Conservation (phyloP, 106 monocot genomes). For the Agapanthus africanus region DNA sequence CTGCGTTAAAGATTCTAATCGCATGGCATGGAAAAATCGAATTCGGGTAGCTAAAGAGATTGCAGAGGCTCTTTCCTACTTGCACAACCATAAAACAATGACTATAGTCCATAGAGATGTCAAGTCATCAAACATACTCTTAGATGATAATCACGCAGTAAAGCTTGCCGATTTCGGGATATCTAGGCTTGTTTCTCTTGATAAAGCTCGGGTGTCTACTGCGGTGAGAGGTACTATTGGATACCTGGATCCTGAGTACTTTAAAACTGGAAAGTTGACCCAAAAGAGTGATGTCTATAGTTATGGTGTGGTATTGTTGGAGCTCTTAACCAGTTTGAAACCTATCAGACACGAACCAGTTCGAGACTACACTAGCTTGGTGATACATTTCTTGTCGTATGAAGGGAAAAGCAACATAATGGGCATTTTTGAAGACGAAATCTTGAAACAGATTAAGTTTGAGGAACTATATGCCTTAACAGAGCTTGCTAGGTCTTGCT, state of each 20-base stretch:
- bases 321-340: constrained; percentile 29
- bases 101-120: constrained; percentile 53
- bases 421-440: constrained; percentile 25
- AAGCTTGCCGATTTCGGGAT: constrained; percentile 77
- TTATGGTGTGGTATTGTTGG: constrained; percentile 74
- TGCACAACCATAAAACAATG: constrained; percentile 31
- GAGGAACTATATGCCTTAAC: constrained; percentile 15
- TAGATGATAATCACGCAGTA: constrained; percentile 28
- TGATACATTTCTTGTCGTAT: constrained; percentile 34
- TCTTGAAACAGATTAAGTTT: constrained; percentile 42
- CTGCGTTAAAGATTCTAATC: not conserved
- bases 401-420: constrained; percentile 20
- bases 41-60: constrained; percentile 26
- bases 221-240: constrained; percentile 79
- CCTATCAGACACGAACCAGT: constrained; percentile 6
- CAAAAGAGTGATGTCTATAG: constrained; percentile 86
- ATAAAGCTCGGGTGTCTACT: constrained; percentile 64
- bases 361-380: constrained; percentile 53
- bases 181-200: constrained; percentile 38
- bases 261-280: constrained; percentile 68
- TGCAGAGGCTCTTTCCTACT: constrained; percentile 29
- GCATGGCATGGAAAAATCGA: constrained; percentile 32
- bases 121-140: constrained; percentile 54
- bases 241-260: constrained; percentile 87
- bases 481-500: constrained; percentile 64